Evolutionary conservation across 1,284 basidiomycete species (phyloP).

Genomic region (Ganoderma multipileum): DNA sequence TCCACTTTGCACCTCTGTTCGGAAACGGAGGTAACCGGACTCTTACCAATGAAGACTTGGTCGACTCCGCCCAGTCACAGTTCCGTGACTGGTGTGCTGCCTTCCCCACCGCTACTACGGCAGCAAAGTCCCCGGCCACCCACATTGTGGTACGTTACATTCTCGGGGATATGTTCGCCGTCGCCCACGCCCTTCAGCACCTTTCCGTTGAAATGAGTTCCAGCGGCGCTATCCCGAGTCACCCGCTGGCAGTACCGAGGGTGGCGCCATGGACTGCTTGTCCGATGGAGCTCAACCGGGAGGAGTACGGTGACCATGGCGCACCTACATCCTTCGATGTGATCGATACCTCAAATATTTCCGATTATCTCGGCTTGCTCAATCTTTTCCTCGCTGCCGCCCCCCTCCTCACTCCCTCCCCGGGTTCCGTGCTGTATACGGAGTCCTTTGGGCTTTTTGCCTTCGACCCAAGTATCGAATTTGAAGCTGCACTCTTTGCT

Average conservation of each 20-base stretch:
- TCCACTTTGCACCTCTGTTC: slow-evolving; percentile 54
- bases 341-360: too few relatives aligned
- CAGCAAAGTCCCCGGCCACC: background rate
- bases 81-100: slow-evolving; percentile 47
- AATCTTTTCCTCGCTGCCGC: too few relatives aligned
- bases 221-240: too few relatives aligned
- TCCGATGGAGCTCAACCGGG: slow-evolving; percentile 9
- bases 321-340: slow-evolving; percentile 38
- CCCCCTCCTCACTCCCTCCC: too few relatives aligned
- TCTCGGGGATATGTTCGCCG: slow-evolving; percentile 44
- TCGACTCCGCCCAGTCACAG: slow-evolving; percentile 39
- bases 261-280: background rate
- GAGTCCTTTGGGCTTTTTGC: slow-evolving; percentile 45
- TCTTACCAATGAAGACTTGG: slow-evolving; percentile 34
- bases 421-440: slow-evolving; percentile 19
- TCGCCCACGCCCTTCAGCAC: slow-evolving; percentile 40
- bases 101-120: slow-evolving; percentile 32
- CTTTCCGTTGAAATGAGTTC: background rate
- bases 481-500: slow-evolving; percentile 44
- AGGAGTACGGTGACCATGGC: slow-evolving; percentile 40
- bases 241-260: background rate
- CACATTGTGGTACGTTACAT: slow-evolving; percentile 43
- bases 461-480: slow-evolving; percentile 39
- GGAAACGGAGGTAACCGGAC: slow-evolving; percentile 29
- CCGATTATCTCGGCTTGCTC: too few relatives aligned